Conservation (phyloP, 768 basidiomycete species). For the Hericium rajendrae region DNA sequence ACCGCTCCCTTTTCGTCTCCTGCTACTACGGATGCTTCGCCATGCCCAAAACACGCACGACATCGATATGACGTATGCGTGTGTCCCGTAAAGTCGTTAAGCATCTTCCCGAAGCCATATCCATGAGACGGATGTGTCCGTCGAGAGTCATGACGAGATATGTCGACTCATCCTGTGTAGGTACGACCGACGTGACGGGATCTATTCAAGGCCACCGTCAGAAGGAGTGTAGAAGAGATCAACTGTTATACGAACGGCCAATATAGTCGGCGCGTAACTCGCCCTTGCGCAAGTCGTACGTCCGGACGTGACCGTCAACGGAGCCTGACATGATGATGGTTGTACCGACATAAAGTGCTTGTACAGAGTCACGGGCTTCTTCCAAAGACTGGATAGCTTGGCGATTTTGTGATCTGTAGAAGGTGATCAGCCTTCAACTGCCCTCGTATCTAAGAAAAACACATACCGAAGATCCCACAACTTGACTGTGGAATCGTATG, state of each 20-base stretch:
- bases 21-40: conserved; percentile 70
- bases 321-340: conserved; percentile 72
- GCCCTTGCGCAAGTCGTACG: conserved; percentile 92
- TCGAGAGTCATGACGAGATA: conserved; percentile 79
- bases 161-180: conserved; percentile 72
- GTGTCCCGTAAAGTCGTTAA: conserved; percentile 82
- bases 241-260: conserved; percentile 53
- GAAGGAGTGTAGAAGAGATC: neutral
- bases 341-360: conserved; percentile 59
- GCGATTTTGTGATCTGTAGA: conserved; percentile 58
- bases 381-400: conserved; percentile 85
- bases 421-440: neutral
- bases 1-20: conserved; percentile 88
- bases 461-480: conserved; percentile 85
- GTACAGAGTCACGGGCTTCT: conserved; percentile 82
- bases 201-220: conserved; percentile 33
- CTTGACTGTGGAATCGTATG: conserved; percentile 84
- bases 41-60: conserved; percentile 74
- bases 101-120: conserved; percentile 66
- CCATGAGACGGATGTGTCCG: conserved; percentile 79
- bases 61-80: conserved; percentile 65
- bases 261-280: conserved; percentile 83
- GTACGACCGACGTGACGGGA: conserved; percentile 77
- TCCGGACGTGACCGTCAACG: conserved; percentile 85
- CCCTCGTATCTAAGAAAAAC: neutral